phyloP scores from a whole-genome alignment of 176 grass and related monocot species.

The Themeda triandra region DNA sequence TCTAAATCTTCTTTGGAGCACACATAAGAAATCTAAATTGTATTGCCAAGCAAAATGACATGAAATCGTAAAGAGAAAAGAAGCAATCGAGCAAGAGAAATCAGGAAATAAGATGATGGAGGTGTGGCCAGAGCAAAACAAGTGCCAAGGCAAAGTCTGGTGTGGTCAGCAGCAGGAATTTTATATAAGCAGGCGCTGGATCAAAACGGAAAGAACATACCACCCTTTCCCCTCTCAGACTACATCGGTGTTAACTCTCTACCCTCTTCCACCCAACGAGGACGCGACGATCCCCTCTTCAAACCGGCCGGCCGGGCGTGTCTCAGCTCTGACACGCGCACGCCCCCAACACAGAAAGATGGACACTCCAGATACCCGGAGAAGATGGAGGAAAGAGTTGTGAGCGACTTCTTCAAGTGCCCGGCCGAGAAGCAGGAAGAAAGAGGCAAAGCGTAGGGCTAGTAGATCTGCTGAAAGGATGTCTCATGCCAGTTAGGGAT shows the following conservation, averaged over 20 bases:
- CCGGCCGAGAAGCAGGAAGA: constrained; percentile 40
- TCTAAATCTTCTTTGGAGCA: background rate
- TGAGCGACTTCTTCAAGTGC: background rate
- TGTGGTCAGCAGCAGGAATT: background rate
- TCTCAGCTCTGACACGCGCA: background rate
- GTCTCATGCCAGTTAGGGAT: constrained; percentile 40
- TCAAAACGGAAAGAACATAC: constrained; percentile 48
- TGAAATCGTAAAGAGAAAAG: background rate
- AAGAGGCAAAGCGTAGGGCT: constrained; percentile 42
- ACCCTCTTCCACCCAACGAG: too few species aligned
- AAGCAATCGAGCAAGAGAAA: background rate
- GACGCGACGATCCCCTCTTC: too few species aligned
- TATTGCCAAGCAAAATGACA: background rate
- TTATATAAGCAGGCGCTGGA: background rate
- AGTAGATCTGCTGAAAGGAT: constrained; percentile 50
- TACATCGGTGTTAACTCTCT: constrained; percentile 11
- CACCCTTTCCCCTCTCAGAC: constrained; percentile 21
- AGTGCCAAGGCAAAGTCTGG: background rate
- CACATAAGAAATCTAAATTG: background rate
- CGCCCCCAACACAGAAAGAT: constrained; percentile 19
- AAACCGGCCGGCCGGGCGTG: too few species aligned
- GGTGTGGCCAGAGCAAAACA: constrained; percentile 4
- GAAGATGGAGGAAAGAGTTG: constrained; percentile 44
- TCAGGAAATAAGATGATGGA: constrained; percentile 10
- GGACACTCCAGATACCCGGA: constrained; percentile 24